Base-by-base conservation (phyloP, 2,329 filamentous ascomycete genomes). In the Cladorrhinum sp. region DNA sequence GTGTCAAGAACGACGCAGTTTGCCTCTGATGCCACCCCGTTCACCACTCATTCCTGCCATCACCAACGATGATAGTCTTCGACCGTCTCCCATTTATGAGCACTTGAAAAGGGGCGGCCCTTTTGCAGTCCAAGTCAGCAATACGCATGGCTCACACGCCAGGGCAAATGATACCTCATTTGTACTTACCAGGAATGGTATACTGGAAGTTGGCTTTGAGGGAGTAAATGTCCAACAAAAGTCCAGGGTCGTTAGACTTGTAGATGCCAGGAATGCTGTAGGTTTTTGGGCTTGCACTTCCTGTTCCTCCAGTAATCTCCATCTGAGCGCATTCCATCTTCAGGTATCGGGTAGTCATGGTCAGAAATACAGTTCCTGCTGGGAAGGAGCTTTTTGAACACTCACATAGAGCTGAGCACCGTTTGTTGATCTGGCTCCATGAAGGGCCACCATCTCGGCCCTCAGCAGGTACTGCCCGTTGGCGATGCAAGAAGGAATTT, bases 381-480 rank as follows among this genome's bases (percentile, higher is more conserved):
- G 5, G 5, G 25, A 29, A 29, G 25, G 4, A 29, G 23, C n/a
- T 13, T 41, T 18, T 2, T n/a, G 8, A 52, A 22, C 23, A 51
- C 69, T 64, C 57, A 74, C 72, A 58, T 78, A 78, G 18, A 81
- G 70, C 63, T 81, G 79, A 1, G 78, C 78, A 2, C 78, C 78
- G 25, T 72, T 71, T 23, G 70, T 68, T 25, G 72, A 75, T 2
- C 70, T 60, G 10, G 77, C 78, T 4, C 72, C 75, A 71, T 86
- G 83, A 3, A 86, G 77, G n/a, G 82, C 83, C 60, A 86, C 79
- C 70, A 85, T 78, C 73, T 85, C 83, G 59, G 82, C 80, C 20
- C 83, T 78, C 8, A 85, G 75, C 20, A 86, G 78, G 68, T 85
- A 86, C 66, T 84, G 78, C 22, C 84, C 83, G 9, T 81, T 71